Conservation (phyloP, 179 eudicot genomes). For the Spinacia oleracea region DNA sequence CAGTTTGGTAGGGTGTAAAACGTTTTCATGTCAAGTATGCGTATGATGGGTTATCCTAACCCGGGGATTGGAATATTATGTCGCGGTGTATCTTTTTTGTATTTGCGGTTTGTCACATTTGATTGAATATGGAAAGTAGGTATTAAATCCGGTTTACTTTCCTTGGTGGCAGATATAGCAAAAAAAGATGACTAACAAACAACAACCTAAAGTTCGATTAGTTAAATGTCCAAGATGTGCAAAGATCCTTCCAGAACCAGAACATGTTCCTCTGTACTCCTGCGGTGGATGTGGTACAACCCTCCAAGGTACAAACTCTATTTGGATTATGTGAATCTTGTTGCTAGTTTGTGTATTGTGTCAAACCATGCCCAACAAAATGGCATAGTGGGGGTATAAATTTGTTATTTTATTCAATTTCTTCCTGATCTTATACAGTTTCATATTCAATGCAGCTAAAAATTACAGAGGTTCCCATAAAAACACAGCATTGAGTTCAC, state of each 20-base stretch:
- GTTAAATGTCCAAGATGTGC: conserved; percentile 81
- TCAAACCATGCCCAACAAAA: not conserved
- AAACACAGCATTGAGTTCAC: conserved; percentile 7
- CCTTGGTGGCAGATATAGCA: conserved; percentile 23
- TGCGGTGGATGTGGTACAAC: conserved; percentile 75
- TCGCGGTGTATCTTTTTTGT: not conserved
- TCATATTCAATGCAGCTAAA: conserved; percentile 30
- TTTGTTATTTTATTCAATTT: not conserved
- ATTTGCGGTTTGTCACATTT: too few species aligned
- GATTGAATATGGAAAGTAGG: not conserved
- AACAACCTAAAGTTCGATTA: conserved; percentile 42
- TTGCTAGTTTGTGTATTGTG: not conserved
- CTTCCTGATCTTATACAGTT: conserved; percentile 1
- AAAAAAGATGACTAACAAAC: conserved; percentile 41
- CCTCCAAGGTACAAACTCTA: conserved; percentile 57
- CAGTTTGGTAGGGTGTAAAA: too few species aligned
- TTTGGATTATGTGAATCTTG: not conserved
- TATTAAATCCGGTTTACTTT: conserved; percentile 1
- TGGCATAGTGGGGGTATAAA: not conserved
- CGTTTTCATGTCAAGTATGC: too few species aligned
- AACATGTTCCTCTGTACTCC: conserved; percentile 56
- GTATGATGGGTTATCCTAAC: not conserved
- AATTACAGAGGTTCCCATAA: conserved; percentile 22
- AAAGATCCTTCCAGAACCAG: conserved; percentile 59
- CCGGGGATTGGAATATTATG: not conserved